These are phyloP conservation scores for Lyophyllum atratum DNA, from an alignment of 768 basidiomycete genomes.

Conservation along the genomic window DNA sequence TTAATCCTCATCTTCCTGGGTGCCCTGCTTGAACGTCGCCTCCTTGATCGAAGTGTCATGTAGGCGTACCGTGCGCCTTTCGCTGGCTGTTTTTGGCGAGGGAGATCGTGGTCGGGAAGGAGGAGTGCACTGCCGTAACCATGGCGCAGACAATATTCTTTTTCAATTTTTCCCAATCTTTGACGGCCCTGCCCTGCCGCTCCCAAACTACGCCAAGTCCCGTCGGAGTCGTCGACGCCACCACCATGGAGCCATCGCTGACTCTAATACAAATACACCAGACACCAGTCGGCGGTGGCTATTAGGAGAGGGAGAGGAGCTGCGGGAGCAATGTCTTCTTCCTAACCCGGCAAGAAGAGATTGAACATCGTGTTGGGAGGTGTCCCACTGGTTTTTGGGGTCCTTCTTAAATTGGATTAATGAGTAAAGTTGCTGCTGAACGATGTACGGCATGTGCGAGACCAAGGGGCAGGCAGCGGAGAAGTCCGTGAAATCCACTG, in stretches of 20 bases:
- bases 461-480: not conserved
- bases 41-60: no score
- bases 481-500: not conserved
- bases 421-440: no score
- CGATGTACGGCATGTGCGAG: not conserved
- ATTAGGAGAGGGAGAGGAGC: not conserved
- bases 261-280: not conserved
- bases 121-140: not conserved
- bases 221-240: not conserved
- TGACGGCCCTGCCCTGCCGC: not conserved
- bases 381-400: not conserved
- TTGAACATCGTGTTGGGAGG: not conserved
- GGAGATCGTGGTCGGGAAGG: not conserved
- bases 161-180: no score
- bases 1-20: no score
- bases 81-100: not conserved
- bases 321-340: not conserved
- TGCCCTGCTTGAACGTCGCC: no score
- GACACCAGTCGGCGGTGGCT: no score
- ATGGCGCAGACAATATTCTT: not conserved
- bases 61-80: no score
- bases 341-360: not conserved
- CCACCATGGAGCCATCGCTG: no score
- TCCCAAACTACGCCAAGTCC: not conserved
- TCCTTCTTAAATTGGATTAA: not conserved